Percentiles rank a stretch among this genome's conserved stretches.
phyloP scores from a whole-genome alignment of 2,329 filamentous ascomycete species.

The Pseudocercospora cruenta region DNA sequence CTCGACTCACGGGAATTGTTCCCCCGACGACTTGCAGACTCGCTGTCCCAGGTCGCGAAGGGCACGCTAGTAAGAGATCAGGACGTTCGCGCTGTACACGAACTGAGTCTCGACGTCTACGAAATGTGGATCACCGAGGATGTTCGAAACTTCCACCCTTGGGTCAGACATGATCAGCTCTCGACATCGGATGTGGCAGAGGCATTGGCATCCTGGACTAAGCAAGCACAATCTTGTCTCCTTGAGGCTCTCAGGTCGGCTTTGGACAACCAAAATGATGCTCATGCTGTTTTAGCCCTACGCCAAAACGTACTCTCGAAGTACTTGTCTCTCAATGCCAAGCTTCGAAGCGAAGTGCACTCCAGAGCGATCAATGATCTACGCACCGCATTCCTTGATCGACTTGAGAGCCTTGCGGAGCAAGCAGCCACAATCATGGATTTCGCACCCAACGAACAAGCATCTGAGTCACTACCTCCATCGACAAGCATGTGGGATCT shows the following conservation, averaged over 20 bases:
- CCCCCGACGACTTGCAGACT: constrained; percentile 71
- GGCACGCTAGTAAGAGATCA: constrained; percentile 73
- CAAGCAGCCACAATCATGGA: constrained; percentile 19
- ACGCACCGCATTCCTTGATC: constrained; percentile 27
- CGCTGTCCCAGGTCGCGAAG: constrained; percentile 69
- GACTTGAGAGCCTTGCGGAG: constrained; percentile 28
- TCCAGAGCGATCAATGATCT: constrained; percentile 26
- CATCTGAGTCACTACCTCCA: neutral
- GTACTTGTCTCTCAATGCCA: constrained; percentile 32
- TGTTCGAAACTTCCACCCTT: constrained; percentile 82
- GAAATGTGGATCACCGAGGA: constrained; percentile 81
- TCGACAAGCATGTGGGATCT: constrained; percentile 32
- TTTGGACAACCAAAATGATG: constrained; percentile 27
- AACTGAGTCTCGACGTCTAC: constrained; percentile 75
- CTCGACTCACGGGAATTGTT: constrained; percentile 76
- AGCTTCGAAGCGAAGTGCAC: constrained; percentile 23
- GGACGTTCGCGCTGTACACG: constrained; percentile 67
- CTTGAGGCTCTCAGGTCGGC: constrained; percentile 28
- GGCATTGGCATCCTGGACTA: constrained; percentile 67
- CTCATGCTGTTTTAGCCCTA: constrained; percentile 27
- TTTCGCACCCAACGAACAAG: constrained; percentile 8
- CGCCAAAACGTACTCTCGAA: constrained; percentile 34
- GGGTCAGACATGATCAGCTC: constrained; percentile 77
- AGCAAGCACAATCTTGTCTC: constrained; percentile 53
- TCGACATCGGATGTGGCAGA: constrained; percentile 45